Percentiles rank a stretch among this genome's conserved stretches.
These are phyloP conservation scores for Russula foetens DNA, from an alignment of 768 basidiomycete genomes.

Conservation along the genomic window DNA sequence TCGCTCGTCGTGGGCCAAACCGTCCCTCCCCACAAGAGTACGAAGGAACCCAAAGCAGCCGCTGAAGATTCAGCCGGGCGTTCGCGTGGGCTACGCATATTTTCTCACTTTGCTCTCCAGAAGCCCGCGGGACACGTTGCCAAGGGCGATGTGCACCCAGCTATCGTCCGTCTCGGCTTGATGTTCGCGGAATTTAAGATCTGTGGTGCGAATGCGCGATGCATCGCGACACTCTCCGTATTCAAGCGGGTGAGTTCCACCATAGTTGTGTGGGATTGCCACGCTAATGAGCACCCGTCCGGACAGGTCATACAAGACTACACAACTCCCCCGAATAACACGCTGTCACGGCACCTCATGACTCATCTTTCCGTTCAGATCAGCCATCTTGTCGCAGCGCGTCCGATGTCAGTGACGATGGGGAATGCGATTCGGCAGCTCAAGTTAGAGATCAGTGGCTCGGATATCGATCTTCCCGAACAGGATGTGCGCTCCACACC, in stretches of 20 bases:
- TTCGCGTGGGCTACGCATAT: conserved; percentile 68
- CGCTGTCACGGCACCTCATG: conserved; percentile 85
- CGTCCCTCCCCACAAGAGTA: background rate
- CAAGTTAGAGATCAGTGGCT: conserved; percentile 89
- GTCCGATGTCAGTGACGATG: conserved; percentile 91
- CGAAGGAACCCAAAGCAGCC: conserved; percentile 19
- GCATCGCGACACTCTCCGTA: conserved; percentile 83
- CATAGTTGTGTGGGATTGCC: conserved; percentile 10
- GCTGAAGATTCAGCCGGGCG: conserved; percentile 30
- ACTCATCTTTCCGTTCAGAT: conserved; percentile 91
- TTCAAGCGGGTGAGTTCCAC: conserved; percentile 72
- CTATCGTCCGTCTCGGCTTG: conserved; percentile 76
- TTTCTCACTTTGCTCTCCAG: conserved; percentile 78
- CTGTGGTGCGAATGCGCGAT: conserved; percentile 90
- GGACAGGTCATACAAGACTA: conserved; percentile 88
- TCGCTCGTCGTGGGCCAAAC: conserved; percentile 16
- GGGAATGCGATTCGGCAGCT: conserved; percentile 91
- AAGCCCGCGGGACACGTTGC: conserved; percentile 41
- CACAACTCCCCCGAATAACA: conserved; percentile 75
- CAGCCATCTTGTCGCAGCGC: conserved; percentile 75
- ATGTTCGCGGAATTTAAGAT: conserved; percentile 91
- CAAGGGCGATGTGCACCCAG: conserved; percentile 89
- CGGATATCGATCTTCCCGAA: conserved; percentile 90
- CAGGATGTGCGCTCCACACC: conserved; percentile 62
- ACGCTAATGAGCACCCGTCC: conserved; percentile 10